These are phyloP conservation scores for Fusarium clavum DNA, from an alignment of 2,329 filamentous ascomycete genomes.

Conservation along the genomic window DNA sequence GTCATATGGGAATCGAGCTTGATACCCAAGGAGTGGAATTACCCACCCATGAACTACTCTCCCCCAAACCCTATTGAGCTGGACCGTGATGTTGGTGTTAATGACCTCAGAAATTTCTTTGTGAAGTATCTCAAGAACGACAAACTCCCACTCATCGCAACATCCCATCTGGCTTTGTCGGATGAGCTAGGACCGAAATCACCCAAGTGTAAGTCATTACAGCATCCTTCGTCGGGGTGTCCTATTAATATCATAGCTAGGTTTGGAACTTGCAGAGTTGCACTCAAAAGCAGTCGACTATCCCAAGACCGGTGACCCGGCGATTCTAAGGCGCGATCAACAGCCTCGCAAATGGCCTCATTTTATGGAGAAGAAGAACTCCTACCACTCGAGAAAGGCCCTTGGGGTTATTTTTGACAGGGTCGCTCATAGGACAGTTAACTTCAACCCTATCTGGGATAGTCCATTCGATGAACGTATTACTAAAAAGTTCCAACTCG, in stretches of 20 bases:
- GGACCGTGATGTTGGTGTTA: conserved; percentile 72
- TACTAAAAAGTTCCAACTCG: conserved; percentile 69
- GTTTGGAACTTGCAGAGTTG: conserved; percentile 77
- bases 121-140: conserved; percentile 95
- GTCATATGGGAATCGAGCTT: conserved; percentile 89
- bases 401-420: conserved; percentile 87
- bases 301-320: conserved; percentile 86
- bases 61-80: conserved; percentile 67
- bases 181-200: conserved; percentile 77
- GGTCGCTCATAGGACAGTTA: conserved; percentile 65
- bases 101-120: conserved; percentile 86
- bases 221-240: neutral
- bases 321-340: conserved; percentile 71
- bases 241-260: conserved; percentile 50
- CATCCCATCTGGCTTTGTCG: conserved; percentile 81
- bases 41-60: conserved; percentile 81
- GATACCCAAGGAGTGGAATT: conserved; percentile 76
- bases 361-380: conserved; percentile 80
- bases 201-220: conserved; percentile 67
- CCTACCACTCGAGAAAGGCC: conserved; percentile 76
- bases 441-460: conserved; percentile 79
- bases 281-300: conserved; percentile 96
- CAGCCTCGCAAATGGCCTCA: conserved; percentile 79
- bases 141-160: conserved; percentile 80
- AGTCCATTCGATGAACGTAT: conserved; percentile 82